phyloP scores from a whole-genome alignment of 139 green algal species.

The Deuterostichococcus epilithicus region DNA sequence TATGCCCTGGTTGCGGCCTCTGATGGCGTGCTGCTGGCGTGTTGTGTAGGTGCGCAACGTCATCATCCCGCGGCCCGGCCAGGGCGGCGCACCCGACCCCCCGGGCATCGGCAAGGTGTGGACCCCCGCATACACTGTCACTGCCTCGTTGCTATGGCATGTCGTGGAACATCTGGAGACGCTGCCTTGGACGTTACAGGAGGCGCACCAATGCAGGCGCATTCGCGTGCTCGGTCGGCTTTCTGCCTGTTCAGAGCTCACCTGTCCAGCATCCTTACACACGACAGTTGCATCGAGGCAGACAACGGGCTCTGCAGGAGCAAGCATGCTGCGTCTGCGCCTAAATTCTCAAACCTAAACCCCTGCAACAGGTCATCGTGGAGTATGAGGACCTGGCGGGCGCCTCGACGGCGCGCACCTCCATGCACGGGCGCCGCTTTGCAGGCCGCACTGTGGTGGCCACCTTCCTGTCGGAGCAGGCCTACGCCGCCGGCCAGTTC shows the following conservation, averaged over 20 bases:
- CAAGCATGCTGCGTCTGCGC: neutral
- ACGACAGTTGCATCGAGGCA: neutral
- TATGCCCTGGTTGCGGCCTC: neutral
- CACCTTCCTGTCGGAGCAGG: conserved; percentile 66
- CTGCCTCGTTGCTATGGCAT: neutral
- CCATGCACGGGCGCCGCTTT: conserved; percentile 85
- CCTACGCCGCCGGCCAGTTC: conserved; percentile 40
- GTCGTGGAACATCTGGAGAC: too few relatives aligned
- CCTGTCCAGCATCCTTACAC: neutral
- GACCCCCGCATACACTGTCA: neutral
- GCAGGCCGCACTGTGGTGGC: conserved; percentile 70
- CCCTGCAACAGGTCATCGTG: conserved; percentile 61
- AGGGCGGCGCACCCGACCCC: conserved; percentile 29
- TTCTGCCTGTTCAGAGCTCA: too few relatives aligned
- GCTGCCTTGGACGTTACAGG: neutral
- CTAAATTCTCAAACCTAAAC: neutral
- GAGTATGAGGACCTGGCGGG: conserved; percentile 64
- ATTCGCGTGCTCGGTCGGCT: too few relatives aligned
- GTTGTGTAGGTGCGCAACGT: conserved; percentile 57
- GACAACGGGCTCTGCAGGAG: neutral
- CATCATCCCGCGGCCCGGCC: conserved; percentile 58
- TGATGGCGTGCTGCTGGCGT: neutral
- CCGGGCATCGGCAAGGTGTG: conserved; percentile 59
- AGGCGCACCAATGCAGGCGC: too few relatives aligned
- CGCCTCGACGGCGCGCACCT: conserved; percentile 60